Conservation (phyloP, 345 rosid species). For the Melaleuca quinquenervia region DNA sequence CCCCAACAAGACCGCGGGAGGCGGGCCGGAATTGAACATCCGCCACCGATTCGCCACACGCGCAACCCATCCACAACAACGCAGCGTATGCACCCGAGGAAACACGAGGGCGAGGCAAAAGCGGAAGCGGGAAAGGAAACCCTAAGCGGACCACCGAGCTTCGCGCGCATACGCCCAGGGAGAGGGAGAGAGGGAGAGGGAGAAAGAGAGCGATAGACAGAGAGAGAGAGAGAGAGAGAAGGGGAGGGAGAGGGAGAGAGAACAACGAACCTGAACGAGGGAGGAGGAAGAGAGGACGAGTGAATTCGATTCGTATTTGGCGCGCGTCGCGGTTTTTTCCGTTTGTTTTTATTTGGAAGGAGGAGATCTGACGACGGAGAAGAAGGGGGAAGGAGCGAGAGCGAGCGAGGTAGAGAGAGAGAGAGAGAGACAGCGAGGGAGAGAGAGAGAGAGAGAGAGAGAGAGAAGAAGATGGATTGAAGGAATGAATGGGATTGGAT, state of each 20-base stretch:
- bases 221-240: neutral
- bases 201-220: neutral
- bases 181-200: neutral
- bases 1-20: neutral
- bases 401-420: no score
- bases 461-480: neutral
- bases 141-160: neutral
- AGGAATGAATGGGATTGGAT: neutral
- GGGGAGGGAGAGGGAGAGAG: neutral
- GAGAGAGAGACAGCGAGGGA: neutral
- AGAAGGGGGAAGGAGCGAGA: neutral
- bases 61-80: no score
- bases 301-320: neutral
- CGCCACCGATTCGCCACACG: no score
- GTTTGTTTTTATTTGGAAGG: neutral
- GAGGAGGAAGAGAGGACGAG: neutral
- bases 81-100: no score
- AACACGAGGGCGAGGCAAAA: neutral
- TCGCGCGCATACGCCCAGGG: neutral
- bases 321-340: neutral
- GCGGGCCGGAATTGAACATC: neutral
- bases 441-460: neutral
- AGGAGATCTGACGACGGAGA: slow-evolving; percentile 40
- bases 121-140: neutral
- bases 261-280: neutral